Evolutionary conservation across 176 grass and related monocot species (phyloP).

Genomic region (Dendrocalamus sinicus): DNA sequence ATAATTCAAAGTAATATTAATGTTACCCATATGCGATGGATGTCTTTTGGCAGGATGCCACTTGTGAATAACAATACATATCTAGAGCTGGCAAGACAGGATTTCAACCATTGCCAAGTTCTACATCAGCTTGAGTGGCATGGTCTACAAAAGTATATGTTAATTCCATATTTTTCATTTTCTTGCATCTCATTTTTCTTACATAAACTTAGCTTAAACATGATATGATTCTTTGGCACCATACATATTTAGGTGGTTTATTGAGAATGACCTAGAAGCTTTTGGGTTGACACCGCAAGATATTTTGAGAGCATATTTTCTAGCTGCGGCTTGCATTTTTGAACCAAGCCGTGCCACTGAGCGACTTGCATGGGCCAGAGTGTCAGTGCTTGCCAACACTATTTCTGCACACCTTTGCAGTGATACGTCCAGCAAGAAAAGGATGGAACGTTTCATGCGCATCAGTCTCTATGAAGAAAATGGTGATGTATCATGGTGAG

Average conservation of each 20-base stretch:
- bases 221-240: not conserved
- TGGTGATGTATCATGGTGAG: conserved; percentile 39
- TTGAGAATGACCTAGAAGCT: conserved; percentile 45
- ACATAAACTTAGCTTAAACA: not conserved
- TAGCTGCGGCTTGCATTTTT: conserved; percentile 63
- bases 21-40: not conserved
- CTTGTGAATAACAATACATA: conserved; percentile 77
- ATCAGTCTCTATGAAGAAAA: conserved; percentile 42
- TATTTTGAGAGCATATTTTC: conserved; percentile 64
- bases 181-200: not conserved
- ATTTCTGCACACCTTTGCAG: conserved; percentile 42
- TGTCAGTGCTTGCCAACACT: conserved; percentile 48
- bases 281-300: conserved; percentile 47
- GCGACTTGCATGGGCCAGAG: conserved; percentile 66
- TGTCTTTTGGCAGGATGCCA: conserved; percentile 66
- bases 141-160: conserved; percentile 60
- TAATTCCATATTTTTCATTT: not conserved
- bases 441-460: conserved; percentile 35
- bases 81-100: conserved; percentile 66
- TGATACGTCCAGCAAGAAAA: conserved; percentile 9
- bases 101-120: conserved; percentile 86
- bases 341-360: conserved; percentile 63
- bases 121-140: conserved; percentile 76
- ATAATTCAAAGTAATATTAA: too few species aligned
- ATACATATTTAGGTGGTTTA: conserved; percentile 62